Percentiles rank a stretch among this genome's conserved stretches.
Evolutionary conservation across 306 rosid genomes (phyloP).

Genomic region (Medicago ruthenica): DNA sequence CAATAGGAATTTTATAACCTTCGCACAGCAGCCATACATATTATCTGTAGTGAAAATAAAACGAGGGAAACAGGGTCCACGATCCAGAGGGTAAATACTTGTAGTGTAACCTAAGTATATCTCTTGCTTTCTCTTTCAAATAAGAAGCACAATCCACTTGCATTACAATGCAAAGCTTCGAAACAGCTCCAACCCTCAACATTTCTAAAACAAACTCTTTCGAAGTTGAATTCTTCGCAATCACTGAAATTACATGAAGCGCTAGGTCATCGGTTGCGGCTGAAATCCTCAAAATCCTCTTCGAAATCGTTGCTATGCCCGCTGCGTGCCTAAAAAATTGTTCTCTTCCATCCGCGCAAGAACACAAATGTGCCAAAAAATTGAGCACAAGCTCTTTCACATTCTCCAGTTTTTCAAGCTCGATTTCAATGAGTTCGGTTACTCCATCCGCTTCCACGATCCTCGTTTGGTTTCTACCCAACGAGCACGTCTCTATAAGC

Average conservation of each 20-base stretch:
- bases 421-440: slow-evolving; percentile 57
- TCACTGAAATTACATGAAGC: slow-evolving; percentile 55
- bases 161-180: no score
- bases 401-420: slow-evolving; percentile 54
- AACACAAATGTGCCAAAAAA: slow-evolving; percentile 61
- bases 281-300: slow-evolving; percentile 76
- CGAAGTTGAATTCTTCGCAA: no score
- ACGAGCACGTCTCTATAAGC: slow-evolving; percentile 48
- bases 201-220: no score
- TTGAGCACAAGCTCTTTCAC: slow-evolving; percentile 59
- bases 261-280: slow-evolving; percentile 60
- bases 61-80: no score
- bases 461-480: slow-evolving; percentile 62
- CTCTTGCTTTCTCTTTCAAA: no score
- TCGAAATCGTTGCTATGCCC: slow-evolving; percentile 66
- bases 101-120: no score
- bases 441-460: slow-evolving; percentile 68
- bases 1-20: no score
- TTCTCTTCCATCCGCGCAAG: slow-evolving; percentile 74
- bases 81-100: no score
- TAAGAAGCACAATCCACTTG: no score
- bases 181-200: no score
- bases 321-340: slow-evolving; percentile 63
- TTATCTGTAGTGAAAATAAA: no score
- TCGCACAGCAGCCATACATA: no score